A percentile compares a stretch with the other conserved stretches of the same genome.
phyloP scores from a whole-genome alignment of 768 basidiomycete genomes.

The Tricholoma sp. region DNA sequence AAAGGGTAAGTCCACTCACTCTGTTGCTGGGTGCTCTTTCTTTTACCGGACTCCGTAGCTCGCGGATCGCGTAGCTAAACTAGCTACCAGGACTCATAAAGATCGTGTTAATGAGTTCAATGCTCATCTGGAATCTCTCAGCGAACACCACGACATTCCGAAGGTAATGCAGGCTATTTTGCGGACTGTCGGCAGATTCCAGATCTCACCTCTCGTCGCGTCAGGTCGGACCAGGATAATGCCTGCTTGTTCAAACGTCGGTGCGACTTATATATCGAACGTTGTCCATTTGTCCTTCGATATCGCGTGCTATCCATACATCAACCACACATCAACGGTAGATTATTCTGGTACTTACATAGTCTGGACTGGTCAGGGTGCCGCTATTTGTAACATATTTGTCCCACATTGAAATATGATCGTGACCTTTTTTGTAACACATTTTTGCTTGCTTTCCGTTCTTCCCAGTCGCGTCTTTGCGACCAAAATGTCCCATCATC shows the following conservation, averaged over 20 bases:
- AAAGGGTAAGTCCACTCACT: constrained; percentile 49
- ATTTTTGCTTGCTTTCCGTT: constrained; percentile 28
- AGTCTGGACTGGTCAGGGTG: constrained; percentile 4
- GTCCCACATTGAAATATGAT: constrained; percentile 36
- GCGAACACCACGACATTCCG: constrained; percentile 94
- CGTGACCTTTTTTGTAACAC: constrained; percentile 29
- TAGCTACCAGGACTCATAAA: constrained; percentile 87
- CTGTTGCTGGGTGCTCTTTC: neutral
- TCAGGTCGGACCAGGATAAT: constrained; percentile 86
- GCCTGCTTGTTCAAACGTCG: constrained; percentile 12
- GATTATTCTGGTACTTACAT: neutral
- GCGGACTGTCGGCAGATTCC: neutral
- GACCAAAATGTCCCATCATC: constrained; percentile 30
- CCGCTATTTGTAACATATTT: constrained; percentile 47
- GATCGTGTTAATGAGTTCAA: constrained; percentile 92
- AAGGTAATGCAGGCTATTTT: constrained; percentile 48
- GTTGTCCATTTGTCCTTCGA: neutral
- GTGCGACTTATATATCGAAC: neutral
- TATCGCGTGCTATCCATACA: neutral
- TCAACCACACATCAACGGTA: neutral
- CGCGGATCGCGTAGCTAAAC: constrained; percentile 64
- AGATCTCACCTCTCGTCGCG: constrained; percentile 10
- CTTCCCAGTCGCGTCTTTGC: constrained; percentile 29
- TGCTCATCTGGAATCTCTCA: constrained; percentile 75
- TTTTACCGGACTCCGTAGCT: constrained; percentile 41